Percentiles rank a stretch among this genome's conserved stretches.
Evolutionary conservation across 805 yeast genomes (phyloP).

Genomic region (Kluyveromyces aestuarii): DNA sequence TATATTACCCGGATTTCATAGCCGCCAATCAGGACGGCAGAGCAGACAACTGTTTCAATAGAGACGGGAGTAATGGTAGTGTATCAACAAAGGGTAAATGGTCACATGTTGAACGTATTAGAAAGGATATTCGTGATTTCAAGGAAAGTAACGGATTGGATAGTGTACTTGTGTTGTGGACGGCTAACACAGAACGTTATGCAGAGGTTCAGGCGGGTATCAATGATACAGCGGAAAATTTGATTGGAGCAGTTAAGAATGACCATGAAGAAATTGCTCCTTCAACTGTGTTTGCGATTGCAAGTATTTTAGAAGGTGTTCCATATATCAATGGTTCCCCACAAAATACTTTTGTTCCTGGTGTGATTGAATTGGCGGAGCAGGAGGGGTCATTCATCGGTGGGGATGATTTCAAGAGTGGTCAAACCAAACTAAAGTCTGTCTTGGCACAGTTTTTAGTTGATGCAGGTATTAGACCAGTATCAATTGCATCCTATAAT

Average conservation of each 20-base stretch:
- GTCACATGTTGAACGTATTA: slow-evolving; percentile 80
- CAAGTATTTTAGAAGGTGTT: slow-evolving; percentile 76
- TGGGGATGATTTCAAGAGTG: slow-evolving; percentile 95
- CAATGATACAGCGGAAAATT: slow-evolving; percentile 80
- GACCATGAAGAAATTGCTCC: slow-evolving; percentile 85
- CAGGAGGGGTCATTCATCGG: slow-evolving; percentile 69
- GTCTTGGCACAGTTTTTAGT: slow-evolving; percentile 92
- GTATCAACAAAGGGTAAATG: slow-evolving; percentile 59
- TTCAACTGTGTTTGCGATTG: slow-evolving; percentile 90
- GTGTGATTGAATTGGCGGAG: slow-evolving; percentile 85
- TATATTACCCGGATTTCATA: slow-evolving; percentile 93
- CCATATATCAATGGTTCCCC: slow-evolving; percentile 97
- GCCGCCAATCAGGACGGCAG: slow-evolving; percentile 90
- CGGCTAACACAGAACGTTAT: slow-evolving; percentile 94
- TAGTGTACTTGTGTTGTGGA: slow-evolving; percentile 88
- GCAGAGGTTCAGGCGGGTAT: slow-evolving; percentile 70
- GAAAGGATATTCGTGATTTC: slow-evolving; percentile 75
- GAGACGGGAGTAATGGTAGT: slow-evolving; percentile 37
- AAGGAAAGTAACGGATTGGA: slow-evolving; percentile 66
- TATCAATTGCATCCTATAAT: slow-evolving; percentile 90
- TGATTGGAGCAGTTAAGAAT: slow-evolving; percentile 60
- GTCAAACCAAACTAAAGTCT: slow-evolving; percentile 94
- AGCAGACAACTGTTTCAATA: slow-evolving; percentile 77
- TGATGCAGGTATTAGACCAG: slow-evolving; percentile 94
- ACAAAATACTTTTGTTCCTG: slow-evolving; percentile 95